Base-by-base conservation (phyloP, 2,329 filamentous ascomycete species). In the Leptographium flavum region DNA sequence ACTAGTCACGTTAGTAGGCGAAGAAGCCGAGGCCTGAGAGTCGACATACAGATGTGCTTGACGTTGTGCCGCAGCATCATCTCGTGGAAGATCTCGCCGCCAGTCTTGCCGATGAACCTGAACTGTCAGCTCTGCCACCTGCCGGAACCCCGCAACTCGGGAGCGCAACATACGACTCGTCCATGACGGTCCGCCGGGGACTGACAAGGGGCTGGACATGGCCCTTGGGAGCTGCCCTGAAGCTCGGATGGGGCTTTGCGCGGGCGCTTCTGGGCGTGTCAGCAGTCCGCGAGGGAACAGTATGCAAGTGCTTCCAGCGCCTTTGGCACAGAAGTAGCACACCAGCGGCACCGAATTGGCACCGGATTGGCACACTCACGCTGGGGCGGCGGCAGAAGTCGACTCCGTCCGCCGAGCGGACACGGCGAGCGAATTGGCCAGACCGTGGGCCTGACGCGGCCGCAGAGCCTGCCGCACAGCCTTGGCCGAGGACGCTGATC, bases 11-110 rank as follows among this genome's bases (percentile, higher is more conserved):
- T 37, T 5, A 22, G 40, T 35, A 22, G 19, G 15, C 39, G 27
- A n/a, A 19, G 28, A n/a, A 25, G 14, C 3, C 14, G 15, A 17
- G 4, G 21, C 21, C 13, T 27, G 13, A 3, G 3, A 15, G 15
- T 5, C 27, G 4, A 81, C 86, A 60, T 73, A 94, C 87, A 96
- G 59, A 96, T 76, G 63, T 95, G 87, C 69, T 95, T 92, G 46
- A 98, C 90, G 55, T 73, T 76, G 56, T 90, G 84, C 58, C 90
- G 76, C 50, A 94, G 73, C 88, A 98, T 95, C 90, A 96, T 96
- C 68, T 96, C 90, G 64, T 96, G 88, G 66, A 96, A 94, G 56
- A 96, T 95, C 65, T 95, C 82, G 60, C 92, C 92, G 60, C 92
- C 90, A 42, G 79, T 94, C 73, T 88, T 90, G 52, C 90, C 90